phyloP scores from a whole-genome alignment of 345 rosid genomes.

The Eucalyptus rudis region DNA sequence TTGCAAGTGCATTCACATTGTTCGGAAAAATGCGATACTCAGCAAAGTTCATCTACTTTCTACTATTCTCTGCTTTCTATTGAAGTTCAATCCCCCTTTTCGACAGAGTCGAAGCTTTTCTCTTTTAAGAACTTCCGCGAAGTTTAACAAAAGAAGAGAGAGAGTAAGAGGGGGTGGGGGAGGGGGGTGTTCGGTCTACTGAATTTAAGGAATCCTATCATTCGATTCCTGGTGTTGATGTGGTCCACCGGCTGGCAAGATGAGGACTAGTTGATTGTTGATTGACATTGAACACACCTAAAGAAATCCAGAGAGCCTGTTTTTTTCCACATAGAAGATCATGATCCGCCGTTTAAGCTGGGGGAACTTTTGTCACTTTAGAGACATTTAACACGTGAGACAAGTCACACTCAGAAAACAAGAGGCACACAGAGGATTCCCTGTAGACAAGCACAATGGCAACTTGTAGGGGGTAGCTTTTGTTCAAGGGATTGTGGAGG shows the following conservation, averaged over 20 bases:
- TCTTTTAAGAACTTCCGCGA: neutral
- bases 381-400: neutral
- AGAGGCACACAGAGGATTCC: neutral
- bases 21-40: neutral
- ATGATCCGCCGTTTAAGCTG: neutral
- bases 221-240: neutral
- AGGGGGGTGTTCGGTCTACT: neutral
- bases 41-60: neutral
- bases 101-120: neutral
- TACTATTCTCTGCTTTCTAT: neutral
- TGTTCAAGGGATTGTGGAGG: neutral
- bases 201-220: neutral
- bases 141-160: neutral
- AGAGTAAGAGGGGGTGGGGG: neutral
- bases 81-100: neutral
- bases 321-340: neutral
- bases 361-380: neutral
- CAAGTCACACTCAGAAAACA: neutral
- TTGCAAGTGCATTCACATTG: neutral
- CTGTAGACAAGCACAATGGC: neutral
- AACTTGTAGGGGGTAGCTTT: neutral
- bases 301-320: neutral
- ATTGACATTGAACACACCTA: neutral
- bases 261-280: neutral
- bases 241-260: neutral